Base-by-base conservation (phyloP, 1,284 basidiomycete genomes). In the Takashimella tepidaria region DNA sequence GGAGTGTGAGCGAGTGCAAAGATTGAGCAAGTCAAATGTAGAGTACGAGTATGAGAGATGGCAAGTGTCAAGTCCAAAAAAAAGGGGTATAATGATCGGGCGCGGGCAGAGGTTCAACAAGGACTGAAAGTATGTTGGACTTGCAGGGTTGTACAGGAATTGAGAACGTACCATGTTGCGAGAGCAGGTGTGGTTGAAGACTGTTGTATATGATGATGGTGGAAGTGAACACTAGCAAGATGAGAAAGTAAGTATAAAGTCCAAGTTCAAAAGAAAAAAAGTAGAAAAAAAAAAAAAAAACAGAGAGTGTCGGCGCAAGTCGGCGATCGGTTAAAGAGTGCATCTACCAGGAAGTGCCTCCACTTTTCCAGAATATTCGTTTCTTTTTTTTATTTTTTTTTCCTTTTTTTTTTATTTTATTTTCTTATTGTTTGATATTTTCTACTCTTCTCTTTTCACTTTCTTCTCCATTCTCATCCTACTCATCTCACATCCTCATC, bases 291-390 rank as follows among this genome's bases (percentile, higher is more conserved):
- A n/a, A n/a, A n/a, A n/a, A n/a, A n/a, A n/a, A n/a, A n/a, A n/a
- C n/a, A n/a, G n/a, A 37, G 16, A 16, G 8, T 16, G 31, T 37
- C 31, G 31, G 31, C 31, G 31, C 31, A 37, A 37, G 31, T 37
- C 31, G 31, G 31, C 31, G 8, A 8, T 37, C 31, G 31, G 31
- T n/a, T n/a, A n/a, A n/a, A n/a, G n/a, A n/a, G 31, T 37, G 10
- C 16, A 37, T 16, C 31, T 37, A 37, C 31, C 31, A 8, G 10
- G 31, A 37, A 16, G 16, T 37, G 23, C 40, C 25, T 42, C 41
- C 31, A 22, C 27, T n/a, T 47, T 48, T 59, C 59, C 47, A 56
- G 57, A 62, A 59, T 54, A 57, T 56, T 62, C 56, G 31, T 16
- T 16, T 8, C 31, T 8, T 16, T 8, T 16, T 8, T 16, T 37